Conservation (phyloP, 1,139 yeast genomes). For the Debaryomyces sp. region DNA sequence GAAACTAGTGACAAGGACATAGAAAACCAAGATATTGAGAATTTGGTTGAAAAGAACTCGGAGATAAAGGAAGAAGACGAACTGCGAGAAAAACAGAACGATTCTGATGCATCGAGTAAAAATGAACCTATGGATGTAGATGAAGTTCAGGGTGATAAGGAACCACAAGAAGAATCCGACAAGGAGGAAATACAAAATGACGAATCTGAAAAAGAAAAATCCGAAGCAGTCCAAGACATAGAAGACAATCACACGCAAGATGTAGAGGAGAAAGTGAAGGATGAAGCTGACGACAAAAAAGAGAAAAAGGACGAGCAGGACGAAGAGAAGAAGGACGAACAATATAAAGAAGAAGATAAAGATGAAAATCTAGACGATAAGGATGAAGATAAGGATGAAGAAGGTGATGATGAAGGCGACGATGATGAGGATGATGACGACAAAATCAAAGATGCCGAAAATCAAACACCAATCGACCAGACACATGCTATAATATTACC, state of each 20-base stretch:
- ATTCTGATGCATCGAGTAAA: conserved; percentile 2
- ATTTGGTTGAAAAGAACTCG: not conserved
- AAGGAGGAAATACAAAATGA: conserved; percentile 1
- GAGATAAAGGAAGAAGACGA: not conserved
- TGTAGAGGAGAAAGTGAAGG: conserved; percentile 16
- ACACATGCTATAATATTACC: conserved; percentile 92
- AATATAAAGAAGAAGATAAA: conserved; percentile 15
- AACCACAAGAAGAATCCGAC: not conserved
- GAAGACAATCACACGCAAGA: not conserved
- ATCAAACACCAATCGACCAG: conserved; percentile 45
- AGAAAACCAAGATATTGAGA: conserved; percentile 4
- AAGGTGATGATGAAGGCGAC: conserved; percentile 52
- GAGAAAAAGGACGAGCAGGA: conserved; percentile 7
- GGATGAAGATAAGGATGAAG: no score
- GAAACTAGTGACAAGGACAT: not conserved
- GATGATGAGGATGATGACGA: conserved; percentile 16
- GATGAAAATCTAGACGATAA: conserved; percentile 32
- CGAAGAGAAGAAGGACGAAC: conserved; percentile 8
- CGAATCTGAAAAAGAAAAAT: not conserved
- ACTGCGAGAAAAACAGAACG: conserved; percentile 2
- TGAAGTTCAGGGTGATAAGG: conserved; percentile 15
- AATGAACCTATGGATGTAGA: not conserved
- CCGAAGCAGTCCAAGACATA: conserved; percentile 12
- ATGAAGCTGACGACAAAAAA: conserved; percentile 12
- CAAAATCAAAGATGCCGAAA: conserved; percentile 19